Conservation (phyloP, 257 asterid genomes). For the Solanum stenotomum region DNA sequence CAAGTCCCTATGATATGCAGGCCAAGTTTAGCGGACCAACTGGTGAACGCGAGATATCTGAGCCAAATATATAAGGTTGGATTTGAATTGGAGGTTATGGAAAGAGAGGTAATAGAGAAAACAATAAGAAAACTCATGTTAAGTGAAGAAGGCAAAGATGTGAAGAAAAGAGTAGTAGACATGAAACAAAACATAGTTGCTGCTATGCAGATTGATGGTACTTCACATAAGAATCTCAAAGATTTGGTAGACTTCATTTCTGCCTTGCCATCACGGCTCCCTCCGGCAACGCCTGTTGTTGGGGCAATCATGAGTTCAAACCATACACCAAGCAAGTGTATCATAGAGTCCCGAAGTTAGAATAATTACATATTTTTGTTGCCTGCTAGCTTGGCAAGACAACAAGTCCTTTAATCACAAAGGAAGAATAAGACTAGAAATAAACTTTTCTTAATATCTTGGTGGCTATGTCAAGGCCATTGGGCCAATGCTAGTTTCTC, state of each 20-base stretch:
- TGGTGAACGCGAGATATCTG: slow-evolving; percentile 23
- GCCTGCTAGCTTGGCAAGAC: not conserved
- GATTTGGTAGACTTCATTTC: not conserved
- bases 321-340: not conserved
- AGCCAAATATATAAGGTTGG: slow-evolving; percentile 27
- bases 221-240: not conserved
- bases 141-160: slow-evolving; percentile 6
- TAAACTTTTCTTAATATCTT: not conserved
- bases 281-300: not conserved
- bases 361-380: not conserved
- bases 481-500: not conserved
- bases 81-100: slow-evolving; percentile 13
- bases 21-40: slow-evolving; percentile 27
- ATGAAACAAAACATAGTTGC: slow-evolving; percentile 13
- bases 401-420: not conserved
- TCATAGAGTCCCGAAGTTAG: not conserved
- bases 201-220: not conserved
- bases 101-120: slow-evolving; percentile 7
- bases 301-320: not conserved
- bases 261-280: not conserved
- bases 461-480: not conserved
- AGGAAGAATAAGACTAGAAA: not conserved
- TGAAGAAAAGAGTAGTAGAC: not conserved
- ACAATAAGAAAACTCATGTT: slow-evolving; percentile 26
- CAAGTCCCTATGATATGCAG: slow-evolving; percentile 39